Base-by-base conservation (phyloP, 208 protist genomes). In the Leishmania martiniquensis region DNA sequence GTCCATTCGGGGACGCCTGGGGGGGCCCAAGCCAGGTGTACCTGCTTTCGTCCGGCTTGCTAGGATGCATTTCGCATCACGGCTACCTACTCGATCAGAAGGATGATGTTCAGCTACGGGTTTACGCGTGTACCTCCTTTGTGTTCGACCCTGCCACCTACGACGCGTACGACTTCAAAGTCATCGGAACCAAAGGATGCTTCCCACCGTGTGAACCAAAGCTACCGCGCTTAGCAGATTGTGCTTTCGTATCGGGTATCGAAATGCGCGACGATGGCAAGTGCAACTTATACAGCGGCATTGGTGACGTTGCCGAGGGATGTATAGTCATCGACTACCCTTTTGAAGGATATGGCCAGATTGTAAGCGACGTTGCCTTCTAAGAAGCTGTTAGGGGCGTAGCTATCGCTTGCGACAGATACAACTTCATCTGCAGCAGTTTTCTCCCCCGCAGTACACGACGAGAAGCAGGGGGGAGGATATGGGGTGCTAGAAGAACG, bases 261-360 rank as follows among this genome's bases (percentile, higher is more conserved):
- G 65, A 65, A 10, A 87, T 89, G 83, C 82, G 86, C 37, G 51
- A 62, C 22, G 86, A 89, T 62, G 86, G 86, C 37, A 87, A 87
- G 72, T 81, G 75, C 54, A 77, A 89, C 51, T 70, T 89, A 45
- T 89, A 89, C 83, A 84, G 88, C 65, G 83, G 85, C 52, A 68
- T 87, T 52, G 82, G 83, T 5, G 85, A 91, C 72, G 74, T 78
- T 39, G 70, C 65, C 17, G 77, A 85, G 29, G 88, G 88, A 5
- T 78, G 80, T 22, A 65, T 76, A 29, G 78, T 80, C 13, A 91
- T 91, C 77, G 88, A 91, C 77, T 91, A 91, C 78, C 88, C 88
- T 15, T 91, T 91, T 75, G 88, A 89, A 51, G 85, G 85, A 13
- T 84, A 89, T 39, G 88, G 88, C 29, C 39, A 78, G 7, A 89